These are phyloP conservation scores for Salix brachista DNA, from an alignment of 345 rosid species.

Conservation along the genomic window DNA sequence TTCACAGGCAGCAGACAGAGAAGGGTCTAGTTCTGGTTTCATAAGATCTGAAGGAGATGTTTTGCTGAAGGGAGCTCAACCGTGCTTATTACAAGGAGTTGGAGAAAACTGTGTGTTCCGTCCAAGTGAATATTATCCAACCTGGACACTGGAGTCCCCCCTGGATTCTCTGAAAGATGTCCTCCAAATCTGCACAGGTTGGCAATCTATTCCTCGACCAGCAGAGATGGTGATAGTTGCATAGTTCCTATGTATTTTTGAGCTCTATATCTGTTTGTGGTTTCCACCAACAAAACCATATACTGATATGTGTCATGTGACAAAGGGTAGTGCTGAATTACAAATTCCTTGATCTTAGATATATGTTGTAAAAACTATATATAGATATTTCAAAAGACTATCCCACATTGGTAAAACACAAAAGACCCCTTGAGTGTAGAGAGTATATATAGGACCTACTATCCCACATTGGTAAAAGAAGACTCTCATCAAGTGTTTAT, in stretches of 20 bases:
- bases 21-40: constrained; percentile 50
- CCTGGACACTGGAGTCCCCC: constrained; percentile 54
- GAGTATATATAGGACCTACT: too few species aligned
- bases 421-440: too few species aligned
- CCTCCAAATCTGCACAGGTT: constrained; percentile 53
- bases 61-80: constrained; percentile 56
- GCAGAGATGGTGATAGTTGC: constrained; percentile 23
- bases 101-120: constrained; percentile 46
- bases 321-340: neutral
- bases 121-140: constrained; percentile 52
- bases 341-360: neutral
- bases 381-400: too few species aligned
- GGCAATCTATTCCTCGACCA: constrained; percentile 55
- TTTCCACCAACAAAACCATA: too few species aligned
- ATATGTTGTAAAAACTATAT: too few species aligned
- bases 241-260: neutral
- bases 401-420: too few species aligned
- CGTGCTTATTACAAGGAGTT: constrained; percentile 32
- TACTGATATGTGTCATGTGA: too few species aligned
- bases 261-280: too few species aligned
- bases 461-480: too few species aligned
- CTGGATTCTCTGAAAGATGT: constrained; percentile 45
- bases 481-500: too few species aligned
- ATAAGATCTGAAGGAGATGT: constrained; percentile 58
- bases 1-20: constrained; percentile 52